Evolutionary conservation across 331 rosid genomes (phyloP), one percentile per base, ranked within the genome.

Genomic region (Dryas integrifolia): DNA sequence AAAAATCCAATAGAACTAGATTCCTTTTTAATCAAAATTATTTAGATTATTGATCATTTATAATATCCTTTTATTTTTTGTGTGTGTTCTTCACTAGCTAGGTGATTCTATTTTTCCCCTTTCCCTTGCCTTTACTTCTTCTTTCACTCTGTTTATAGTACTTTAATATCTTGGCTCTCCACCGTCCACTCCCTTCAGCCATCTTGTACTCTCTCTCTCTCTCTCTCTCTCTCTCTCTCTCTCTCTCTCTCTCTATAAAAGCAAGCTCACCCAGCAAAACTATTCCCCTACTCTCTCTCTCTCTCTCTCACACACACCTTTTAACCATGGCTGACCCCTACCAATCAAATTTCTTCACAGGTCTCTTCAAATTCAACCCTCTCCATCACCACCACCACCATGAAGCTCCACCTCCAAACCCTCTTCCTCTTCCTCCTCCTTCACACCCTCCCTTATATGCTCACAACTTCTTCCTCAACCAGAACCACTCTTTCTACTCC

Each of bases 261-360:
- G 64, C 77, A 81, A 77, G 43, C 71, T 65, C 82, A 56, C 58
- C 69, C 60, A 72, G 5, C 69, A 21, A 47, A 62, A 77, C 72
- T 77, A 52, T 70, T 63, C 81, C 65, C 73, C 41, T 51, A 46
- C 68, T 51, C 55, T 51, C 51, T 7, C 35, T 30, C 35, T 30
- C 35, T 30, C 35, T 30, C 35, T 70, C 15, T 53, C 58, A 38
- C 74, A 53, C 56, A 38, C 5, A 55, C 62, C 73, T 67, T 69
- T 67, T 71, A 57, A 21, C 86, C 92, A 93, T 93, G 98, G 88
- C 95, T 82, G 87, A 93, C 79, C 91, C 88, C 13, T 89, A 83
- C 92, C 77, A 86, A 13, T 76, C 92, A 4, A 85, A 87, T 76
- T 84, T 90, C 85, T 85, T 83, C 85, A 65, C 86, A 3, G 67